Base-by-base conservation (phyloP, 805 yeast species). In the Teunomyces aglyptinius region DNA sequence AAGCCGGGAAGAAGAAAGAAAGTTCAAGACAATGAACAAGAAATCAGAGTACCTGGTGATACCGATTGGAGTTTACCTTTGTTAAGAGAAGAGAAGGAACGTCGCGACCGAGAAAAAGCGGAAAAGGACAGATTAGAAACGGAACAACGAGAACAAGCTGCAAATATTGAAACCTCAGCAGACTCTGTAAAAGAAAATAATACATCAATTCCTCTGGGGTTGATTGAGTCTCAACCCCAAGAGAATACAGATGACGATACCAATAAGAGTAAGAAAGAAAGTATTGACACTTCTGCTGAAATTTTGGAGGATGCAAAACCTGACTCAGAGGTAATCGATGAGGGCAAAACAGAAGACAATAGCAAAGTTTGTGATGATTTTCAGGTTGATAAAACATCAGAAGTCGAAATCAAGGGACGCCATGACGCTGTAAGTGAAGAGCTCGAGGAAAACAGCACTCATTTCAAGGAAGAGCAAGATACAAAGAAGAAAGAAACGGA, bases 1-100 rank as follows among this genome's bases (percentile, higher is more conserved):
- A 73, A 68, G 60, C 73, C 73, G 29, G 71, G 70, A 41, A 75
- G 73, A 52, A 76, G 67, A 57, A 73, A 68, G 62, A 76, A 68
- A 58, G 56, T 53, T 34, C 63, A 57, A 38, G 64, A 61, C 19
- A 66, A 65, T 26, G 70, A 57, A 11, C 50, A 67, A 18, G 43
- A 44, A 36, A 42, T 49, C 5, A 55, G 54, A 45, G 56, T 62
- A 12, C 71, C 73, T 4, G 76, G 75, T 16, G 68, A 54, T 39
- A 45, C 60, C 16, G 63, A 61, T 38, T 46, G 45, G 19, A 57
- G 54, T 24, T 48, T 61, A 29, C 65, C 76, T 3, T 57, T 56
- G 40, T 60, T 59, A 38, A 59, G 59, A 43, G 53, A 47, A 33
- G 67, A 58, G 46, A 45, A 62, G 61, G 58, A 63, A 44, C 33